Evolutionary conservation across 2,329 filamentous ascomycete species (phyloP), one percentile per base, ranked within the genome.

Genomic region (Venturia aucupariae): DNA sequence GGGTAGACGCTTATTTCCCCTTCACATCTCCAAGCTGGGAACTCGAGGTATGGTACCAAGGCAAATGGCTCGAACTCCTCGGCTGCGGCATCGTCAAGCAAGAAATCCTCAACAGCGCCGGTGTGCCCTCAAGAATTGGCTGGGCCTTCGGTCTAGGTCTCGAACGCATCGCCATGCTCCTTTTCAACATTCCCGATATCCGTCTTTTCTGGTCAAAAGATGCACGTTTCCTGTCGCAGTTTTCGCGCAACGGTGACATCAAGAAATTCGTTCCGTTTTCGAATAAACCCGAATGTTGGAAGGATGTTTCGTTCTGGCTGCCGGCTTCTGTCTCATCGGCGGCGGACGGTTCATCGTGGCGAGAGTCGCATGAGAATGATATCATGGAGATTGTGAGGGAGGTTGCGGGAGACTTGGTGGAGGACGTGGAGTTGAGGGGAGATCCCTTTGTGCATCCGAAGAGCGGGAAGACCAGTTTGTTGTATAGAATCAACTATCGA

Each of bases 1-100:
- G 94, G 94, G 87, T 97, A 8, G 93, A 97, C 75, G 92, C 94
- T 1, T 97, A 94, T 77, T 99, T 99, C 77, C 94, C 94, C 46
- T 97, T 97, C 74, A 99, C 94, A 0, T 92, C 88, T 65, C 94
- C 94, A 0, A 94, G 89, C 7, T 99, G 91, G 90, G 94, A 99
- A 75, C 83, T 99, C 30, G 94, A 99, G 73, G 91, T 99, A 11
- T 92, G 90, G 80, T 97, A 93, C 84, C 87, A 89, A 69, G 92
- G 90, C 38, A 90, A 95, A 73, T 99, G 94, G 94, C 86, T 99
- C 41, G 94, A 99, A 77, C 86, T 97, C 4, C 83, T 99, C 1
- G 94, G 94, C n/a, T 95, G 88, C 70, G 94, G 94, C 42, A 86
- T 99, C 42, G 88, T 94, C 51, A 86, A 90, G 74, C 94, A 99